A percentile compares a stretch with the other conserved stretches of the same genome.
Conservation (phyloP, 163 green algal species). For the Trebouxia gelatinosa region DNA sequence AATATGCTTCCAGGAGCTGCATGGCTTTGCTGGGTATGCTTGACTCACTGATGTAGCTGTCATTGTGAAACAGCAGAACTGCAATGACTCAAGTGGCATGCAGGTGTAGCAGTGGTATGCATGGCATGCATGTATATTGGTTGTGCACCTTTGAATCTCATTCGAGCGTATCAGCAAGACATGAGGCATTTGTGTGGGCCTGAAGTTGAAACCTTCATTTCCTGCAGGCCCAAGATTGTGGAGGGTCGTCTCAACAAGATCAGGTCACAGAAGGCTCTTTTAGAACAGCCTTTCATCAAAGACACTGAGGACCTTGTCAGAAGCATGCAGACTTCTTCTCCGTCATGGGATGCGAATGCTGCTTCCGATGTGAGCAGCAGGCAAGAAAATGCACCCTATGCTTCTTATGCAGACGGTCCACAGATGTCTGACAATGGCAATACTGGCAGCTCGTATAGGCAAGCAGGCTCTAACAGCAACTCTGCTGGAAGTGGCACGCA, state of each 20-base stretch:
- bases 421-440: too few relatives aligned
- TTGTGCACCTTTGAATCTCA: background rate
- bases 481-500: too few relatives aligned
- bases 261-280: constrained; percentile 73
- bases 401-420: too few relatives aligned
- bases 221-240: constrained; percentile 87
- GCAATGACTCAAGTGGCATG: background rate
- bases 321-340: too few relatives aligned
- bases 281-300: constrained; percentile 80
- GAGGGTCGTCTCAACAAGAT: constrained; percentile 93
- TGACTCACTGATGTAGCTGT: background rate
- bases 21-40: background rate
- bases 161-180: background rate
- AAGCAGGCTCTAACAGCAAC: too few relatives aligned
- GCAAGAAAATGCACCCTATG: too few relatives aligned
- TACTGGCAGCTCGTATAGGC: too few relatives aligned
- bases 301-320: constrained; percentile 78
- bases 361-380: too few relatives aligned
- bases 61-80: background rate
- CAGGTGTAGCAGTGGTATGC: background rate
- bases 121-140: background rate
- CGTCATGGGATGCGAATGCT: too few relatives aligned
- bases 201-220: background rate
- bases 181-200: background rate
- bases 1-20: background rate